phyloP scores from a whole-genome alignment of 208 protist genomes.

The Trypanosoma caninum region DNA sequence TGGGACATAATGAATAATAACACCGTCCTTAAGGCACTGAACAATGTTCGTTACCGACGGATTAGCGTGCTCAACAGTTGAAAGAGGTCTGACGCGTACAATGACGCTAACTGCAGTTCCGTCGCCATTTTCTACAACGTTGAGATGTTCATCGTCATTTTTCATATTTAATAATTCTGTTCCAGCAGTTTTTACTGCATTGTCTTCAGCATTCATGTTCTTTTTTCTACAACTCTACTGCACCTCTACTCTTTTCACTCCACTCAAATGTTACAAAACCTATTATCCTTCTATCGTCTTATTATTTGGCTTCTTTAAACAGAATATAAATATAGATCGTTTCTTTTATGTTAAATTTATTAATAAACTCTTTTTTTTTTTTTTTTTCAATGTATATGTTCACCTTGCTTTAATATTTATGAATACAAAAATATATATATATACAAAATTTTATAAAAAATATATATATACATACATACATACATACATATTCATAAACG shows the following conservation, averaged over 20 bases:
- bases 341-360: too few species aligned
- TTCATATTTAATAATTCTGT: neutral
- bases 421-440: too few species aligned
- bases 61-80: constrained; percentile 60
- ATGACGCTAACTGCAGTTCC: constrained; percentile 47
- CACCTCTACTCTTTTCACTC: too few species aligned
- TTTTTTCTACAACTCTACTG: neutral
- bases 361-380: too few species aligned
- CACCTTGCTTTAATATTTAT: too few species aligned
- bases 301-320: too few species aligned
- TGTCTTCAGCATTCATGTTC: too few species aligned
- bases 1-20: constrained; percentile 43
- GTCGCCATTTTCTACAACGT: neutral
- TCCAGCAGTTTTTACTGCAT: neutral
- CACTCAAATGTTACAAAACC: too few species aligned
- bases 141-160: neutral
- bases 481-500: neutral
- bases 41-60: constrained; percentile 55
- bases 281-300: too few species aligned
- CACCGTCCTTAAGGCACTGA: constrained; percentile 54
- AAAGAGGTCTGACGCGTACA: constrained; percentile 69
- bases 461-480: neutral
- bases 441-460: too few species aligned
- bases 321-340: too few species aligned
- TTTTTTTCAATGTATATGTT: too few species aligned